These are phyloP conservation scores for Pseudozyma sp. DNA, from an alignment of 1,284 basidiomycete species.

Conservation along the genomic window DNA sequence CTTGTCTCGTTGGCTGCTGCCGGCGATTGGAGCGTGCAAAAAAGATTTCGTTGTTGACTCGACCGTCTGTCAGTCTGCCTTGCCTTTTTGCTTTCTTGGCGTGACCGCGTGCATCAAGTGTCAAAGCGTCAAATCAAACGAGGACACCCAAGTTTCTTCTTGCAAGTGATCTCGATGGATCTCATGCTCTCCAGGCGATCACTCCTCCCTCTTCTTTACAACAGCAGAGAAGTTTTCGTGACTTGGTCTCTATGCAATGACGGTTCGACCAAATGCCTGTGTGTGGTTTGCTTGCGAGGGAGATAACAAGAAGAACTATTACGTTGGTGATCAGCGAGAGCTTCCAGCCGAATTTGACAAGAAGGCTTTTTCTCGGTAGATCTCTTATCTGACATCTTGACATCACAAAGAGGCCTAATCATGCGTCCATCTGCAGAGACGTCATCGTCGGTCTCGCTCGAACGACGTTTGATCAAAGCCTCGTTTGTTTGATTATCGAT, in stretches of 20 bases:
- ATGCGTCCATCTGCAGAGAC: background rate
- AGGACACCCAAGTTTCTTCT: constrained; percentile 5
- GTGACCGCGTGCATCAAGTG: constrained; percentile 2
- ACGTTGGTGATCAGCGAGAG: background rate
- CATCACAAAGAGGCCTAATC: background rate
- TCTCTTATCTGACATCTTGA: constrained; percentile 17
- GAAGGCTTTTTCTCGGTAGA: constrained; percentile 8
- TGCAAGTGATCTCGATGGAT: background rate
- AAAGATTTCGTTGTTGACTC: background rate
- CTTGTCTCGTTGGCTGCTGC: constrained; percentile 4
- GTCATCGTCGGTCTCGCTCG: background rate
- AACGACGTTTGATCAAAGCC: background rate
- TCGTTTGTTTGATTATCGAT: constrained; percentile 29
- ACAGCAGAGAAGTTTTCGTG: no score
- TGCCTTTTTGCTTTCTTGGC: background rate
- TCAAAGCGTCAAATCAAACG: background rate
- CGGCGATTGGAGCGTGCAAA: constrained; percentile 3
- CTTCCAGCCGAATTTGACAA: background rate
- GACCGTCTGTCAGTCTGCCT: background rate
- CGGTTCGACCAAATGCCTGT: no score
- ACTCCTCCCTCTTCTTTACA: background rate
- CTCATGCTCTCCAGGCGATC: background rate
- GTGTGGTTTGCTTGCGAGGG: background rate
- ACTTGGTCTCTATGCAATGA: no score
- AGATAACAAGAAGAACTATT: background rate